These are phyloP conservation scores for Ciborinia camelliae DNA, from an alignment of 2,329 filamentous ascomycete genomes.

Conservation along the genomic window DNA sequence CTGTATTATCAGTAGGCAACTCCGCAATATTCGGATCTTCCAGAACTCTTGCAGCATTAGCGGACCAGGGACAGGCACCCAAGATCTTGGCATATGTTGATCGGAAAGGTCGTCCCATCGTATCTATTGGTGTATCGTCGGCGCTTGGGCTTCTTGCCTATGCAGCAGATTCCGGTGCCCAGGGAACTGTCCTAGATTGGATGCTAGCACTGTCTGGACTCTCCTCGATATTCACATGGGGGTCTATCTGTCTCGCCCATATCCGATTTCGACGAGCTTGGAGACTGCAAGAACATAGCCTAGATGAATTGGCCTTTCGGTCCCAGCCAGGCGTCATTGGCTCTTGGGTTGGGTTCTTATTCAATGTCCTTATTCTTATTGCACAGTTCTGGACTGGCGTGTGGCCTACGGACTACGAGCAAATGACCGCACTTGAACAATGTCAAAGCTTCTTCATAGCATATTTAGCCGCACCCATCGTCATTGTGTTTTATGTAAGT, in stretches of 20 bases:
- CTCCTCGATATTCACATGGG: slow-evolving; percentile 75
- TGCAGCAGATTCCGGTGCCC: slow-evolving; percentile 59
- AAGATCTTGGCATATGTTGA: slow-evolving; percentile 76
- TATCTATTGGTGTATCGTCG: slow-evolving; percentile 67
- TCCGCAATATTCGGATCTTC: slow-evolving; percentile 89
- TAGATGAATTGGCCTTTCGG: slow-evolving; percentile 75
- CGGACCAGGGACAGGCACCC: slow-evolving; percentile 82
- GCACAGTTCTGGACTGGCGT: slow-evolving; percentile 88
- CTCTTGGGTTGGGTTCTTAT: slow-evolving; percentile 72
- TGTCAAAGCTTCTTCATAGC: slow-evolving; percentile 69
- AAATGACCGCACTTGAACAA: slow-evolving; percentile 45
- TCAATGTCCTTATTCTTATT: slow-evolving; percentile 73
- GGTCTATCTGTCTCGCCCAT: slow-evolving; percentile 82
- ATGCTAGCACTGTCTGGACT: slow-evolving; percentile 71
- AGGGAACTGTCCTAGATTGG: slow-evolving; percentile 70
- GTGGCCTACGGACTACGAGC: slow-evolving; percentile 62
- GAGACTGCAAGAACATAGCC: slow-evolving; percentile 62
- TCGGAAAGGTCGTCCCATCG: slow-evolving; percentile 73
- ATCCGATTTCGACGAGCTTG: slow-evolving; percentile 88
- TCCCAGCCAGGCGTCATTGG: slow-evolving; percentile 76
- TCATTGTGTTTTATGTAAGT: slow-evolving; percentile 62
- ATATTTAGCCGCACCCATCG: slow-evolving; percentile 68
- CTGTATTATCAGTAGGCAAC: slow-evolving; percentile 88
- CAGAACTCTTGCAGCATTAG: slow-evolving; percentile 82
- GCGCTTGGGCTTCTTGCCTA: slow-evolving; percentile 71